Evolutionary conservation across 1,139 yeast genomes (phyloP), one percentile per base, ranked within the genome.

Genomic region (Hansenula sp.): DNA sequence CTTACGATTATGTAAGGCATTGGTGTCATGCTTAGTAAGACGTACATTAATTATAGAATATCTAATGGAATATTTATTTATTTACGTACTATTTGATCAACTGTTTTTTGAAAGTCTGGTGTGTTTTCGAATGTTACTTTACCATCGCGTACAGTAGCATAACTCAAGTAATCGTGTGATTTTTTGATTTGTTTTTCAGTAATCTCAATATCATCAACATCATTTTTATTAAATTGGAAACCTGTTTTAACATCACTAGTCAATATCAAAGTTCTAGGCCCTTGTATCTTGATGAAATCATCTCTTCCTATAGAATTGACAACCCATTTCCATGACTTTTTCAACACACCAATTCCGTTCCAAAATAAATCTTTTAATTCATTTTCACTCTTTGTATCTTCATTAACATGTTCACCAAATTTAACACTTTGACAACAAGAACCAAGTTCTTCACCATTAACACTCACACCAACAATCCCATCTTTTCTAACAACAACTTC

Each of bases 211-310:
- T 24, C 13, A 24, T 33, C 29, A 25, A n/a, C 18, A 3, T 4
- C 6, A 8, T 6, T 25, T 17, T 6, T 2, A 25, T 24, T 24
- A 7, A 33, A 33, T 18, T 33, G 14, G 13, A 33, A 25, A 4
- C n/a, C 9, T 6, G 29, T 24, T 14, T 29, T 17, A 9, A 33
- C 29, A 25, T 42, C 39, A 21, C 67, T 59, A 34, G 77, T 82
- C 12, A 79, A 53, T 34, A 79, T 56, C 7, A 79, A 50, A 31
- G 69, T 72, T 42, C 84, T 67, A 14, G 85, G 84, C 0, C 86
- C 86, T 9, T 65, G 52, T 4, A 79, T 62, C 33, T 65, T 69
- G 27, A 78, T 65, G 46, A 73, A 77, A 17, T 67, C 65, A 24
- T 68, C 63, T 9, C 19, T 18, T 11, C 33, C 35, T 1, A 29